Conservation (phyloP, 371 early-diverging fungal genomes). For the Mucor velutinosus region DNA sequence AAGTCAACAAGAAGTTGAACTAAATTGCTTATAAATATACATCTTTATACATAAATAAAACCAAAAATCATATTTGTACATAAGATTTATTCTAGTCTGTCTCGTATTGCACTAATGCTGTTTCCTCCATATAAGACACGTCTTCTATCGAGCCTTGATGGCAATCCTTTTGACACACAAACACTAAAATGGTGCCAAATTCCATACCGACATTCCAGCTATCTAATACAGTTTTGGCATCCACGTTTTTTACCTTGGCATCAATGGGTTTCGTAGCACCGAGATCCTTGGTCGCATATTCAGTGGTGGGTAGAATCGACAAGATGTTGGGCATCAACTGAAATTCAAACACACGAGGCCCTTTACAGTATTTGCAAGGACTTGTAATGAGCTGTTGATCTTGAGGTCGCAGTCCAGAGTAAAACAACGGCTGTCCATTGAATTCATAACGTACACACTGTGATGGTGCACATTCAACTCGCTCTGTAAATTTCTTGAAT, state of each 20-base stretch:
- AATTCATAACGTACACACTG: conserved; percentile 87
- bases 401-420: conserved; percentile 27
- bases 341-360: conserved; percentile 84
- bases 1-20: conserved; percentile 12
- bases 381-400: conserved; percentile 41
- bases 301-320: conserved; percentile 60
- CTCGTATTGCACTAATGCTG: conserved; percentile 72
- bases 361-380: conserved; percentile 72
- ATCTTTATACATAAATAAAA: background rate
- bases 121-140: conserved; percentile 65
- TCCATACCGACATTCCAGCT: conserved; percentile 84
- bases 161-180: conserved; percentile 84
- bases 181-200: conserved; percentile 89
- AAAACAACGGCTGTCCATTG: conserved; percentile 74
- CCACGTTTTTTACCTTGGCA: conserved; percentile 27
- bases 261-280: conserved; percentile 9
- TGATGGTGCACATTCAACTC: conserved; percentile 74
- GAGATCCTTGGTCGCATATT: conserved; percentile 37
- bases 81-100: conserved; percentile 29
- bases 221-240: conserved; percentile 41
- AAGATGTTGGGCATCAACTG: conserved; percentile 92
- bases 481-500: conserved; percentile 77
- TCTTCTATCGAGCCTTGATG: conserved; percentile 40
- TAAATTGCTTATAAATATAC: conserved; percentile 1
- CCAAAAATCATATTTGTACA: conserved; percentile 1